Evolutionary conservation across 805 yeast genomes (phyloP), one percentile per base, ranked within the genome.

Genomic region (Hanseniaspora taiwanica): DNA sequence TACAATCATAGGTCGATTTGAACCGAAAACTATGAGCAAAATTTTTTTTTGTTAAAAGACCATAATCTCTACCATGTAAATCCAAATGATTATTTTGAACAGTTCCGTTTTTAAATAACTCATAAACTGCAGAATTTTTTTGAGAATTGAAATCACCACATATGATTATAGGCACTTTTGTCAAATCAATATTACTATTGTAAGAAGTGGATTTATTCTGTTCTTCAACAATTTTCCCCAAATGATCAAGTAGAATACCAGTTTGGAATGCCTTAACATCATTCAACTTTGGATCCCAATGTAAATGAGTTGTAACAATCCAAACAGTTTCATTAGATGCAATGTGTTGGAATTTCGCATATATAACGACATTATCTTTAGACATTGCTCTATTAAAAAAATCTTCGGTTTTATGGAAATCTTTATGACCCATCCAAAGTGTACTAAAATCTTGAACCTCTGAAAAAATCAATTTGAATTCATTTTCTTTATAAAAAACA

Each of bases 121-220:
- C 91, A 58, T 84, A 89, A 16, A 91, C 99, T 2, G 97, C 98
- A 47, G 93, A 80, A 51, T 81, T 77, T 16, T 71, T 64, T 38
- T 79, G 78, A 1, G 97, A 89, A 62, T 91, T 91, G 66, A 86
- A 87, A 66, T 91, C 98, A 59, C 97, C 97, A 64, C 96, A 83
- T 31, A 91, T 76, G 14, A 89, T 60, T 44, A 86, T 60, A n/a
- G 96, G 87, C 21, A 78, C 60, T 51, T 72, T 76, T 59, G 72
- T 74, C 35, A 71, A 50, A 16, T 71, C 76, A 24, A 71, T 76
- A 21, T 65, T 60, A 12, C 29, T 25, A 13, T 25, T 25, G 29
- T 25, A 25, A 33, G 66, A 57, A 42, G 64, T 66, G 17, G 70
- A 53, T 48, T 67, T 67, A 45, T 60, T 46, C 37, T 65, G 59